phyloP scores from a whole-genome alignment of 1,284 basidiomycete species.

The Rhodotorula sp. region DNA sequence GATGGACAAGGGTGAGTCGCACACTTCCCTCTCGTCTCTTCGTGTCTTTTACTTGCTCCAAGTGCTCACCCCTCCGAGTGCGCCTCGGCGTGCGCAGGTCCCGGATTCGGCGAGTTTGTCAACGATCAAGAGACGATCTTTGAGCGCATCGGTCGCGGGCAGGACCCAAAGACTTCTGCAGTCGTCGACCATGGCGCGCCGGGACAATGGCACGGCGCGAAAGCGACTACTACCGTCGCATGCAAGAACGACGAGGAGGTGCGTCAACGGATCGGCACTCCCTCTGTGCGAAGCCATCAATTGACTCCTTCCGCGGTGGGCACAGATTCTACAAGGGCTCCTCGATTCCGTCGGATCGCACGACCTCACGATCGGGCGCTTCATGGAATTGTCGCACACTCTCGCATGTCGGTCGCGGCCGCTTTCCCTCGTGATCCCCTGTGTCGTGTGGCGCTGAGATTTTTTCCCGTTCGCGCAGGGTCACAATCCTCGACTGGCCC shows the following conservation, averaged over 20 bases:
- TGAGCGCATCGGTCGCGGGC: constrained; percentile 66
- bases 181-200: constrained; percentile 84
- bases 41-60: too few relatives aligned
- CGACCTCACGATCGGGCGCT: constrained; percentile 74
- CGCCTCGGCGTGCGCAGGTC: constrained; percentile 51
- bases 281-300: not conserved
- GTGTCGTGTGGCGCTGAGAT: not conserved
- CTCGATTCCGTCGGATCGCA: constrained; percentile 63
- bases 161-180: constrained; percentile 57
- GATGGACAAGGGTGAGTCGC: constrained; percentile 62
- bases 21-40: not conserved
- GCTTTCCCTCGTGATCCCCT: not conserved
- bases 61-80: not conserved
- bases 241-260: constrained; percentile 72
- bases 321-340: constrained; percentile 61
- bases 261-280: constrained; percentile 4
- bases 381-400: constrained; percentile 70
- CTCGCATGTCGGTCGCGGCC: constrained; percentile 67
- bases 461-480: constrained; percentile 17
- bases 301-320: not conserved
- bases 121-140: constrained; percentile 81
- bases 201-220: constrained; percentile 71
- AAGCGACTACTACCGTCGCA: constrained; percentile 68
- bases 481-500: constrained; percentile 31
- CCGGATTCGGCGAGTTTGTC: constrained; percentile 77